Evolutionary conservation across 805 yeast genomes (phyloP).

Genomic region (Monosporozyma yasuniensis): DNA sequence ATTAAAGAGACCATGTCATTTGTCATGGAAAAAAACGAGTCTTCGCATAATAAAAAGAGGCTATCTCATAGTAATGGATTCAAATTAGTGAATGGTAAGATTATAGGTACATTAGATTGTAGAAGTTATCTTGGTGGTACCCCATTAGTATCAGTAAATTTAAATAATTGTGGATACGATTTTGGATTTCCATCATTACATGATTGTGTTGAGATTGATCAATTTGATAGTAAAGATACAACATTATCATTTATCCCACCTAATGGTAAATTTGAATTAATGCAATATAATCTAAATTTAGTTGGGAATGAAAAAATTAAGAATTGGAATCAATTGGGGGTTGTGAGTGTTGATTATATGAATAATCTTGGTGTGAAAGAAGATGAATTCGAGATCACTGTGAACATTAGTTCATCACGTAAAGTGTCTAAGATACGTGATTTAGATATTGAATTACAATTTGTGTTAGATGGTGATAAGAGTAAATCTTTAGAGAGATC

Average conservation of each 20-base stretch:
- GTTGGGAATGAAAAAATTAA: constrained; percentile 10
- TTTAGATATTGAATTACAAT: constrained; percentile 35
- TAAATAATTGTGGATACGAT: constrained; percentile 40
- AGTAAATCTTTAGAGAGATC: constrained; percentile 13
- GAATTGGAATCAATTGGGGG: constrained; percentile 12
- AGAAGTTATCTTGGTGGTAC: constrained; percentile 65
- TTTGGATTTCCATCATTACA: constrained; percentile 61
- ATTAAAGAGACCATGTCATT: constrained; percentile 51
- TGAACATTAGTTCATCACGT: constrained; percentile 32
- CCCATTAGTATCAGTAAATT: constrained; percentile 57
- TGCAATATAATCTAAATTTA: constrained; percentile 56
- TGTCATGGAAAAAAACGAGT: constrained; percentile 29
- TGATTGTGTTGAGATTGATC: constrained; percentile 47
- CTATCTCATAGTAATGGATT: neutral
- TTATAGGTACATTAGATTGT: constrained; percentile 57
- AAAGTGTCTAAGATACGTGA: constrained; percentile 41
- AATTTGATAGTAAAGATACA: neutral
- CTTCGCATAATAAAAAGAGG: neutral
- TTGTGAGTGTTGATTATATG: constrained; percentile 25
- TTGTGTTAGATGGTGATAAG: constrained; percentile 5
- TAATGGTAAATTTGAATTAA: constrained; percentile 61
- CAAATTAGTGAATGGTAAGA: constrained; percentile 25
- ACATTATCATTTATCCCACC: constrained; percentile 71
- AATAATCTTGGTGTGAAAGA: constrained; percentile 29
- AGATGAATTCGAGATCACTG: constrained; percentile 34